Percentiles rank a stretch among this genome's conserved stretches.
phyloP scores from a whole-genome alignment of 768 basidiomycete species.

The Russula lepida region DNA sequence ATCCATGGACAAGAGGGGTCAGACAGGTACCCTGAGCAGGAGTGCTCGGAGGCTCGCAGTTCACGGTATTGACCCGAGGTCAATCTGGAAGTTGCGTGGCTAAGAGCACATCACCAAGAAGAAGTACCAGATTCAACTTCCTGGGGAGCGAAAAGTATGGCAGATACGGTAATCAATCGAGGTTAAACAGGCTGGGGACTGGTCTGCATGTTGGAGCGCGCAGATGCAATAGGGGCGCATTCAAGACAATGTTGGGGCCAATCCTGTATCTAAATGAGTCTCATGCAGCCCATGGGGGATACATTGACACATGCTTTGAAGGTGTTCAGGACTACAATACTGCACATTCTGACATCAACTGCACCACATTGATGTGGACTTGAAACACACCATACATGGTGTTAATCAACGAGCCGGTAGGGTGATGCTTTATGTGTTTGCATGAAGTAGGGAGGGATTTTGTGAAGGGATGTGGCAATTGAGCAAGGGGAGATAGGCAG shows the following conservation, averaged over 20 bases:
- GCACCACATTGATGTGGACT: conserved; percentile 79
- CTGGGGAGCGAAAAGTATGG: conserved; percentile 68
- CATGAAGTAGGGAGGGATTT: background rate
- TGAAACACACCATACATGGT: conserved; percentile 69
- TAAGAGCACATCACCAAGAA: conserved; percentile 8
- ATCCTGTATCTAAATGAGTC: conserved; percentile 39
- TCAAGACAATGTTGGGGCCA: conserved; percentile 71
- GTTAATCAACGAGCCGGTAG: conserved; percentile 43
- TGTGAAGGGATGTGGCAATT: background rate
- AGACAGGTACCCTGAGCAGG: conserved; percentile 68
- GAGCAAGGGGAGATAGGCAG: too few species aligned
- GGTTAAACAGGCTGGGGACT: conserved; percentile 68
- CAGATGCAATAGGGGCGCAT: conserved; percentile 45
- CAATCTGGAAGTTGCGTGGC: conserved; percentile 42
- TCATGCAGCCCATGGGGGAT: too few species aligned
- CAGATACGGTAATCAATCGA: conserved; percentile 57
- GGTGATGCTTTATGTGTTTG: background rate
- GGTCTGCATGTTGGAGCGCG: conserved; percentile 58
- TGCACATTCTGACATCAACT: conserved; percentile 74
- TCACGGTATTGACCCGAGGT: conserved; percentile 59
- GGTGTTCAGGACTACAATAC: conserved; percentile 77
- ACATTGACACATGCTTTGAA: conserved; percentile 45
- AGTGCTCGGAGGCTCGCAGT: conserved; percentile 63
- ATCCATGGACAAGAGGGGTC: conserved; percentile 49
- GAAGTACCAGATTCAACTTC: conserved; percentile 42